Conservation (phyloP, 805 yeast genomes). For the Kurtzmaniella cleridarum region DNA sequence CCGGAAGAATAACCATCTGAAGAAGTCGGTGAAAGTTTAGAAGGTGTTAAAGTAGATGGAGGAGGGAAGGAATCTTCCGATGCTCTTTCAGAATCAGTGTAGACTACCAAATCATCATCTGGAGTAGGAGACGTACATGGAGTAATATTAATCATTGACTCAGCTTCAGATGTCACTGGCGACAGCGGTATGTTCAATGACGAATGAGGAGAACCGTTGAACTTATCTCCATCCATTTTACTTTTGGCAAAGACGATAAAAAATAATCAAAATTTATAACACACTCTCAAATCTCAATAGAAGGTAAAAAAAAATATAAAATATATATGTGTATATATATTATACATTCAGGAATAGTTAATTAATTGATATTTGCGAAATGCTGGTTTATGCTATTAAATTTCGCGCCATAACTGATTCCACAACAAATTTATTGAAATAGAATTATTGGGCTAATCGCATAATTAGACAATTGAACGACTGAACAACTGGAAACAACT, state of each 20-base stretch:
- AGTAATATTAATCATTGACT: slow-evolving; percentile 17
- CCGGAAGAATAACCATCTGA: not conserved
- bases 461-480: too few species aligned
- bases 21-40: not conserved
- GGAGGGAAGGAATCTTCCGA: slow-evolving; percentile 21
- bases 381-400: too few species aligned
- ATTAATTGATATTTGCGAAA: too few species aligned
- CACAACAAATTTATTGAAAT: too few species aligned
- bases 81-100: slow-evolving; percentile 31
- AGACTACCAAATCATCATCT: slow-evolving; percentile 27
- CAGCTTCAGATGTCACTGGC: slow-evolving; percentile 16
- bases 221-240: slow-evolving; percentile 1
- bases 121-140: slow-evolving; percentile 13
- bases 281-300: not conserved
- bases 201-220: slow-evolving; percentile 1
- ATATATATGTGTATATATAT: too few species aligned
- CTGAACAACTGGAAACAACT: too few species aligned
- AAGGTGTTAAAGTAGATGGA: not conserved
- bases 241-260: not conserved
- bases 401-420: too few species aligned
- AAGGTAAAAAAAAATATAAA: too few species aligned
- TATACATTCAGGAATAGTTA: too few species aligned
- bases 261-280: too few species aligned
- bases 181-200: slow-evolving; percentile 11
- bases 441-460: too few species aligned